These are phyloP conservation scores for Malus hybrid DNA, from an alignment of 331 rosid species.

Conservation along the genomic window DNA sequence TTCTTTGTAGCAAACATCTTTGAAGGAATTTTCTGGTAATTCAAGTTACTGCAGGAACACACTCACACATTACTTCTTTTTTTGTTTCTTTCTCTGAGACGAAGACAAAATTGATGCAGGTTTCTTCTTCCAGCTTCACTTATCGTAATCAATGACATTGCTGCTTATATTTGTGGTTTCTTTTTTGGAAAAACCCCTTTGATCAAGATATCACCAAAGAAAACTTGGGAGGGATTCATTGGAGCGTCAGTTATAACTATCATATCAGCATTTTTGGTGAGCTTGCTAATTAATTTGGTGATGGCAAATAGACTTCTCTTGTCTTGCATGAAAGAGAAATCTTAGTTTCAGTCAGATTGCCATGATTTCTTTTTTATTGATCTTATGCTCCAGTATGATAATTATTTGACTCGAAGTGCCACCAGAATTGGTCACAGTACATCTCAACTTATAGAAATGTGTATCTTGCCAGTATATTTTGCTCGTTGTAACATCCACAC, in stretches of 20 bases:
- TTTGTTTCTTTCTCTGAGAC: constrained; percentile 12
- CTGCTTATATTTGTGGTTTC: constrained; percentile 90
- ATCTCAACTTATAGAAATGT: neutral
- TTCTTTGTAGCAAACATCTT: constrained; percentile 96
- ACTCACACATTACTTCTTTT: neutral
- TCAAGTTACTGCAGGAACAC: constrained; percentile 4
- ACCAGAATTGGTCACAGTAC: neutral
- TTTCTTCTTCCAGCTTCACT: constrained; percentile 98
- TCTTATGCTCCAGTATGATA: neutral
- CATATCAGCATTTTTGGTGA: constrained; percentile 88
- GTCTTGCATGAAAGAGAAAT: neutral
- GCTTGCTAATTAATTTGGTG: constrained; percentile 12
- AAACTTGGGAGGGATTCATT: constrained; percentile 99
- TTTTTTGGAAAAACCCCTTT: constrained; percentile 95
- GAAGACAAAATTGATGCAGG: constrained; percentile 47
- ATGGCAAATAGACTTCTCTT: neutral
- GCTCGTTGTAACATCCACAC: neutral
- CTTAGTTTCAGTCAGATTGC: neutral
- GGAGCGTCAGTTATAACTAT: constrained; percentile 93
- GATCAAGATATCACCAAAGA: constrained; percentile 96
- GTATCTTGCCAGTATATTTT: neutral
- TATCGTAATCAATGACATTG: constrained; percentile 92
- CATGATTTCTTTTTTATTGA: neutral
- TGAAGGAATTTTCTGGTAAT: constrained; percentile 97
- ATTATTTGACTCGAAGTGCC: neutral